These are phyloP conservation scores for Ogataea siamensis DNA, from an alignment of 805 yeast genomes.

Conservation along the genomic window DNA sequence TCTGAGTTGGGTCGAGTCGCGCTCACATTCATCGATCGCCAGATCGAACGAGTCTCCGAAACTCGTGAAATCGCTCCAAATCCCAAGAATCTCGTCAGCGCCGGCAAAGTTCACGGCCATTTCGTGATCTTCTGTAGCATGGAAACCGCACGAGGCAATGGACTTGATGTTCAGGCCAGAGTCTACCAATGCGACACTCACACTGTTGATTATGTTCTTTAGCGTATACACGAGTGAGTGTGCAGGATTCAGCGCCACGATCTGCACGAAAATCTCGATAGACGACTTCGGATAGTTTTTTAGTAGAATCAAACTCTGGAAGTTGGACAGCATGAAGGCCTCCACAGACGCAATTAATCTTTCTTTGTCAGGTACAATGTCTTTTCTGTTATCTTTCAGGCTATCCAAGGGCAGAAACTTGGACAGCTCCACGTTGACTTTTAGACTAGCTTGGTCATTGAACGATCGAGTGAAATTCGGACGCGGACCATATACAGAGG, in stretches of 20 bases:
- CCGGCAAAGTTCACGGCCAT: constrained; percentile 41
- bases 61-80: constrained; percentile 47
- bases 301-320: constrained; percentile 45
- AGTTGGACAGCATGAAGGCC: constrained; percentile 37
- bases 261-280: constrained; percentile 70
- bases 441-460: constrained; percentile 33
- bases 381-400: constrained; percentile 38
- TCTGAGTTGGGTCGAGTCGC: constrained; percentile 46
- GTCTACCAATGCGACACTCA: constrained; percentile 76
- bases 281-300: constrained; percentile 87
- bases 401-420: constrained; percentile 37
- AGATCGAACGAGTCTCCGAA: constrained; percentile 33
- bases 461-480: constrained; percentile 47
- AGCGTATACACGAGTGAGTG: constrained; percentile 38
- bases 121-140: constrained; percentile 17
- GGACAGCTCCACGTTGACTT: constrained; percentile 40
- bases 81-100: constrained; percentile 57
- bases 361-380: constrained; percentile 15
- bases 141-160: constrained; percentile 62
- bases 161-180: constrained; percentile 81
- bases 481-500: constrained; percentile 83
- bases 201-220: constrained; percentile 52
- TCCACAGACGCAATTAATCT: constrained; percentile 35
- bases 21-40: constrained; percentile 32
- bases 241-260: constrained; percentile 48